Percentiles rank a stretch among this genome's conserved stretches.
These are phyloP conservation scores for Begonia peltatifolia DNA, from an alignment of 306 rosid genomes.

Conservation along the genomic window DNA sequence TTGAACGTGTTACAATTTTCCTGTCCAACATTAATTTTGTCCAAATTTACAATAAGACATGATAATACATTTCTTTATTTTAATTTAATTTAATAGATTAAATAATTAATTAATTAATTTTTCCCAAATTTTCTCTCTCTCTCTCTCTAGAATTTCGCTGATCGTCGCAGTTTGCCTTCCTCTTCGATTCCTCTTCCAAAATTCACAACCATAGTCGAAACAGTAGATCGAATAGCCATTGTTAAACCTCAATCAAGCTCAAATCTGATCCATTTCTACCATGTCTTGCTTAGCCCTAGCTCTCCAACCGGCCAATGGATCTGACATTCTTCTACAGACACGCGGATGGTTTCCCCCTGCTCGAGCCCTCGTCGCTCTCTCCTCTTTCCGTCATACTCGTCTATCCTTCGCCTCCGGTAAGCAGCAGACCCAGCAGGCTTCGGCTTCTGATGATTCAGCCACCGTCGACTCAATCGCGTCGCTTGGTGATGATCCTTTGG, in stretches of 20 bases:
- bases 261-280: constrained; percentile 7
- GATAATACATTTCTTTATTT: too few species aligned
- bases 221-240: not conserved
- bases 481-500: constrained; percentile 77
- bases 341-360: constrained; percentile 96
- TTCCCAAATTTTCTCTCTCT: too few species aligned
- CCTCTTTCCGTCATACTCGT: constrained; percentile 81
- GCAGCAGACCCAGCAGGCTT: constrained; percentile 8
- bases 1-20: too few species aligned
- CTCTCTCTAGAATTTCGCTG: too few species aligned
- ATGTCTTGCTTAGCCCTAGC: constrained; percentile 90
- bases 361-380: constrained; percentile 76
- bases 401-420: constrained; percentile 38
- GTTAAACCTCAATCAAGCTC: not conserved
- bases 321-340: constrained; percentile 84
- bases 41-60: too few species aligned
- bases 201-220: not conserved
- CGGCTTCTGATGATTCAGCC: constrained; percentile 16
- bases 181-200: not conserved
- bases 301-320: constrained; percentile 69
- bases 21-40: too few species aligned
- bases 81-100: too few species aligned
- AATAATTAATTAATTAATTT: too few species aligned
- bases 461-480: constrained; percentile 53
- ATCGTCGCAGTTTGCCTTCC: not conserved